These are phyloP conservation scores for Gamsiella multidivaricata DNA, from an alignment of 192 early-diverging fungal species.

Conservation along the genomic window DNA sequence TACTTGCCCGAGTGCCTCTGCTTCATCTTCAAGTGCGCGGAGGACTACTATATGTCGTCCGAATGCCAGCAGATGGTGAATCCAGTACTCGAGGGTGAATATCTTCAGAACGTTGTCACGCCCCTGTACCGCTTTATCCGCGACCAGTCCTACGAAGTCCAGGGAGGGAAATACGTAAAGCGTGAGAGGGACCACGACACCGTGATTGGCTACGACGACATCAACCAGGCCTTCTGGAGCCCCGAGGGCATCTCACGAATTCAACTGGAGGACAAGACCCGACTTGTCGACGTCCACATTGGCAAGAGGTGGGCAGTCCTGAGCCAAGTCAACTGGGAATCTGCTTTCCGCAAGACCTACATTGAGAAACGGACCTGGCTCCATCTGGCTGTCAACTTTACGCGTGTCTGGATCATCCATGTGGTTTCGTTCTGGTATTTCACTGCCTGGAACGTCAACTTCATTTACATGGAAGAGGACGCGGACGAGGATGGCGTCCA, in stretches of 20 bases:
- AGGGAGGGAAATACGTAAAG: slow-evolving; percentile 76
- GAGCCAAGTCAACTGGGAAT: slow-evolving; percentile 74
- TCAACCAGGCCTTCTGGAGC: slow-evolving; percentile 88
- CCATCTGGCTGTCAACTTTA: slow-evolving; percentile 86
- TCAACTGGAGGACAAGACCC: slow-evolving; percentile 64
- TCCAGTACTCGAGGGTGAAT: slow-evolving; percentile 73
- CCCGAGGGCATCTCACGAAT: slow-evolving; percentile 71
- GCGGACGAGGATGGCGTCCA: slow-evolving; percentile 59
- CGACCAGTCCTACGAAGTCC: slow-evolving; percentile 78
- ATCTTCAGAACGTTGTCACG: slow-evolving; percentile 72
- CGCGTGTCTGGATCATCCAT: slow-evolving; percentile 89
- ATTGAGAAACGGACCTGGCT: slow-evolving; percentile 86
- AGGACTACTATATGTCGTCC: slow-evolving; percentile 66
- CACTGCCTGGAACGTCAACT: slow-evolving; percentile 76
- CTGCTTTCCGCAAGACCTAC: slow-evolving; percentile 83
- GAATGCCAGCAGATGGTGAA: slow-evolving; percentile 63
- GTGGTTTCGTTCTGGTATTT: slow-evolving; percentile 83
- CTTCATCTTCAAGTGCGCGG: slow-evolving; percentile 81
- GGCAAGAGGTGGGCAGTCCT: slow-evolving; percentile 72
- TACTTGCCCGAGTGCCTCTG: slow-evolving; percentile 81
- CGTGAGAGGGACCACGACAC: slow-evolving; percentile 80
- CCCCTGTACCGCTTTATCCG: slow-evolving; percentile 81
- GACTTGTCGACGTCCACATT: slow-evolving; percentile 69
- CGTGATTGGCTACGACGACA: slow-evolving; percentile 84
- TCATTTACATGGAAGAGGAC: slow-evolving; percentile 68